Conservation (phyloP, 192 early-diverging fungal species). For the Backusella circina region DNA sequence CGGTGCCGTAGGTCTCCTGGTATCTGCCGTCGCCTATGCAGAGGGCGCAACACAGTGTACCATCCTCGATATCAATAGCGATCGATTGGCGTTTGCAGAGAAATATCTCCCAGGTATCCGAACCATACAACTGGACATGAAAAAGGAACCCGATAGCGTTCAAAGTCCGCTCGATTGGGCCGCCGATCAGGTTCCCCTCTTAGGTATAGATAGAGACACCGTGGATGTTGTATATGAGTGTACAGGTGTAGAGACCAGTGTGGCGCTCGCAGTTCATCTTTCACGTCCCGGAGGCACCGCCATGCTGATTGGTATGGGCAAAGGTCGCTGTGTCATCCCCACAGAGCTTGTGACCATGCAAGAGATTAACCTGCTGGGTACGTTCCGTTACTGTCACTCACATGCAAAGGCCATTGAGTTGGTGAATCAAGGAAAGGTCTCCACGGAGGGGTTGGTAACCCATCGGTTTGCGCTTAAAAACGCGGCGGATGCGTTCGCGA, state of each 20-base stretch:
- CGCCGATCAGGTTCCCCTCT: neutral
- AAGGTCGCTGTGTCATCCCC: neutral
- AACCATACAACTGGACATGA: neutral
- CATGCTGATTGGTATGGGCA: slow-evolving; percentile 30
- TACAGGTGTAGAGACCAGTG: slow-evolving; percentile 27
- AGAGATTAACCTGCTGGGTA: slow-evolving; percentile 22
- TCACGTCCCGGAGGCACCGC: slow-evolving; percentile 19
- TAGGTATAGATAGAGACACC: neutral
- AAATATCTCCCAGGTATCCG: slow-evolving; percentile 4
- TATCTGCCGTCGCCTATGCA: slow-evolving; percentile 22
- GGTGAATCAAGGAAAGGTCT: slow-evolving; percentile 16
- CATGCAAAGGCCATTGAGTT: slow-evolving; percentile 26
- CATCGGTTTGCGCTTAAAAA: neutral
- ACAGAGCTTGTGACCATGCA: slow-evolving; percentile 11
- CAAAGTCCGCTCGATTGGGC: neutral
- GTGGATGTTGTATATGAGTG: slow-evolving; percentile 29
- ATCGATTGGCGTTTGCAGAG: slow-evolving; percentile 23
- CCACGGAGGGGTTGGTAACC: neutral
- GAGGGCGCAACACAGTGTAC: slow-evolving; percentile 24
- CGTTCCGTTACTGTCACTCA: slow-evolving; percentile 27
- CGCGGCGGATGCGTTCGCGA: neutral
- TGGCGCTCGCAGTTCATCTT: slow-evolving; percentile 16
- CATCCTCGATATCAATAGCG: slow-evolving; percentile 29
- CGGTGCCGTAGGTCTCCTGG: slow-evolving; percentile 34
- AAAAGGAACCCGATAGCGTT: neutral